These are phyloP conservation scores for Fusarium sp. DNA, from an alignment of 2,329 filamentous ascomycete species.

Conservation along the genomic window DNA sequence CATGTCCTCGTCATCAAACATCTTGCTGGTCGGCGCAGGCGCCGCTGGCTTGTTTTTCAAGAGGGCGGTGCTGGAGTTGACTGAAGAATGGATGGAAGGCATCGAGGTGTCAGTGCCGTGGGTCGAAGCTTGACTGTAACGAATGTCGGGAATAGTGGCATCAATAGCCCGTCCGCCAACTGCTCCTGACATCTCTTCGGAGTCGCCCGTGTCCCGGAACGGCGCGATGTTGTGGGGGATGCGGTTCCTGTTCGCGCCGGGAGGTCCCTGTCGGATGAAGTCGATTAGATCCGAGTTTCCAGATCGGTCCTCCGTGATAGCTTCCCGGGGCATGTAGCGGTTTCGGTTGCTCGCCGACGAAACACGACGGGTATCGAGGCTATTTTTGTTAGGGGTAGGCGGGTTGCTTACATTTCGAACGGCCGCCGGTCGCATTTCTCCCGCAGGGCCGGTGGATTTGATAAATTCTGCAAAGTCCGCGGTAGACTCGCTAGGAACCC, in stretches of 20 bases:
- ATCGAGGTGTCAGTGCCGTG: slow-evolving; percentile 71
- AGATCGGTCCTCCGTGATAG: slow-evolving; percentile 72
- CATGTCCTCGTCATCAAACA: slow-evolving; percentile 67
- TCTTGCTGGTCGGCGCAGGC: slow-evolving; percentile 50
- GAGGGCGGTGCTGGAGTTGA: slow-evolving; percentile 83
- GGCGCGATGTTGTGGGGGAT: slow-evolving; percentile 89
- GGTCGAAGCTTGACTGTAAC: slow-evolving; percentile 71
- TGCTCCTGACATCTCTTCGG: slow-evolving; percentile 75
- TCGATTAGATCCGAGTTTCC: slow-evolving; percentile 92
- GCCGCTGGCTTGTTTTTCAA: slow-evolving; percentile 60
- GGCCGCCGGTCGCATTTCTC: slow-evolving; percentile 56
- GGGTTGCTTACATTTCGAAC: slow-evolving; percentile 54
- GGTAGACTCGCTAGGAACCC: slow-evolving; percentile 79
- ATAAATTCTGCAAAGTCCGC: slow-evolving; percentile 93
- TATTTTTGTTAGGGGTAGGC: slow-evolving; percentile 54
- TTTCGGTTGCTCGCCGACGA: slow-evolving; percentile 62
- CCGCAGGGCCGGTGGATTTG: slow-evolving; percentile 83
- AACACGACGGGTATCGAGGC: slow-evolving; percentile 57
- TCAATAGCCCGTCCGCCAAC: slow-evolving; percentile 72
- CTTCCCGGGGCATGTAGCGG: slow-evolving; percentile 80
- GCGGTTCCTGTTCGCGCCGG: slow-evolving; percentile 71
- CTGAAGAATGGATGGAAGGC: slow-evolving; percentile 73
- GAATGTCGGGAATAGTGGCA: slow-evolving; percentile 69
- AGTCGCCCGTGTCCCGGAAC: slow-evolving; percentile 89
- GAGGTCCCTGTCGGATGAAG: slow-evolving; percentile 92